A percentile compares a stretch with the other conserved stretches of the same genome.
Evolutionary conservation across 1,284 basidiomycete species (phyloP).

Genomic region (Ganoderma lucidum): DNA sequence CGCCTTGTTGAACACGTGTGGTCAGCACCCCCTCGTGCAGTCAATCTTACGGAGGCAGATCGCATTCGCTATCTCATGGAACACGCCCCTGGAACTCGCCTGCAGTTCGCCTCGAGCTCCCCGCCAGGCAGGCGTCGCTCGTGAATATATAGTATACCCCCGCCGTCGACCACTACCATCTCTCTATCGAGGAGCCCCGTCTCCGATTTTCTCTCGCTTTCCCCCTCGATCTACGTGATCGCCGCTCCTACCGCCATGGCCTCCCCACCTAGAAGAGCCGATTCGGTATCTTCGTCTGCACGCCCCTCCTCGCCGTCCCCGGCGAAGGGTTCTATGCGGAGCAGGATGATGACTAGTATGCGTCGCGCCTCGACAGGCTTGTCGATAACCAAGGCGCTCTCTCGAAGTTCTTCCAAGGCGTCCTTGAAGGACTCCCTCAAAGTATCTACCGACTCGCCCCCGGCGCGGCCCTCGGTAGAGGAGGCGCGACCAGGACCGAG

Average conservation of each 20-base stretch:
- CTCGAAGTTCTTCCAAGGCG: conserved; percentile 40
- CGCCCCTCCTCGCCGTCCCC: conserved; percentile 36
- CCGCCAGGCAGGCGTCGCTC: conserved; percentile 37
- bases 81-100: conserved; percentile 25
- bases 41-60: conserved; percentile 34
- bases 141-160: conserved; percentile 36
- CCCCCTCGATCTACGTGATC: conserved; percentile 25
- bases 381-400: conserved; percentile 43
- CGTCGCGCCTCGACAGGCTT: conserved; percentile 60
- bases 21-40: conserved; percentile 25
- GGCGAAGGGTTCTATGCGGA: conserved; percentile 38
- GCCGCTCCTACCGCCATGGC: conserved; percentile 29
- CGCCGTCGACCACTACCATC: conserved; percentile 18
- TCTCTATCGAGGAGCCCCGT: conserved; percentile 30
- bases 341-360: conserved; percentile 52
- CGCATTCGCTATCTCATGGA: conserved; percentile 35
- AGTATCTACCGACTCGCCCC: conserved; percentile 21
- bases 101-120: conserved; percentile 40
- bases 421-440: conserved; percentile 37
- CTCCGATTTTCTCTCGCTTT: conserved; percentile 21
- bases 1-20: conserved; percentile 38
- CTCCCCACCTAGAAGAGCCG: conserved; percentile 28
- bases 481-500: conserved; percentile 29
- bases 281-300: conserved; percentile 22
- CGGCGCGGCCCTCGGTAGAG: conserved; percentile 24